phyloP scores from a whole-genome alignment of 2,329 filamentous ascomycete genomes.

The Byssochlamys sp. region DNA sequence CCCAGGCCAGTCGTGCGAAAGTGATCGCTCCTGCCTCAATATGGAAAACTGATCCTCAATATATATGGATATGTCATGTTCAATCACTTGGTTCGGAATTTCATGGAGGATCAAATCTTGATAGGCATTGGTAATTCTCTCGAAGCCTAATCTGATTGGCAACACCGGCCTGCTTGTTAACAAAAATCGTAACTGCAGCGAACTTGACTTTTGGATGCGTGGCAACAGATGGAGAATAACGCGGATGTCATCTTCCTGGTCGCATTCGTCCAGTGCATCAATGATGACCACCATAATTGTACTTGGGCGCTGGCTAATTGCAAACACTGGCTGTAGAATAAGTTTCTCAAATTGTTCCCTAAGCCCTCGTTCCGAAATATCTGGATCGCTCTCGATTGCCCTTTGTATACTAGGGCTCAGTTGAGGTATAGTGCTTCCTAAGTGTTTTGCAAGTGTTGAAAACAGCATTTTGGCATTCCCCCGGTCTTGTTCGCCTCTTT shows the following conservation, averaged over 20 bases:
- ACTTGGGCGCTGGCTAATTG: too few species aligned
- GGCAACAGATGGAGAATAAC: conserved; percentile 14
- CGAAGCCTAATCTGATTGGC: conserved; percentile 14
- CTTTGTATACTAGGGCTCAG: too few species aligned
- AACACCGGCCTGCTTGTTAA: conserved; percentile 21
- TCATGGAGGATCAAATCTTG: conserved; percentile 17
- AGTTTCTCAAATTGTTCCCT: conserved; percentile 20
- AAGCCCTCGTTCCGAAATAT: too few species aligned
- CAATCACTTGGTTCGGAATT: conserved; percentile 12
- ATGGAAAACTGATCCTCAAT: conserved; percentile 11
- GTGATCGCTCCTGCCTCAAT: conserved; percentile 6
- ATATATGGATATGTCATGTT: conserved; percentile 18
- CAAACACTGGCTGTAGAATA: conserved; percentile 15
- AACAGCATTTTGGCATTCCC: conserved; percentile 29
- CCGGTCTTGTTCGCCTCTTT: conserved; percentile 32
- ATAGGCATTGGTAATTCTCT: conserved; percentile 8
- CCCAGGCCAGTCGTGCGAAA: too few species aligned
- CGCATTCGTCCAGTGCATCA: conserved; percentile 23
- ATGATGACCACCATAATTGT: conserved; percentile 14
- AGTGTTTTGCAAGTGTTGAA: conserved; percentile 23
- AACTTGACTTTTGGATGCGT: conserved; percentile 4
- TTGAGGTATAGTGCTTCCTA: too few species aligned
- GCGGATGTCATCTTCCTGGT: conserved; percentile 12
- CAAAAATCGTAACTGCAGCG: conserved; percentile 15
- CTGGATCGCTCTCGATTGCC: too few species aligned